Conservation (phyloP, 495 filamentous ascomycete species). For the Opeltia flavorubescens region DNA sequence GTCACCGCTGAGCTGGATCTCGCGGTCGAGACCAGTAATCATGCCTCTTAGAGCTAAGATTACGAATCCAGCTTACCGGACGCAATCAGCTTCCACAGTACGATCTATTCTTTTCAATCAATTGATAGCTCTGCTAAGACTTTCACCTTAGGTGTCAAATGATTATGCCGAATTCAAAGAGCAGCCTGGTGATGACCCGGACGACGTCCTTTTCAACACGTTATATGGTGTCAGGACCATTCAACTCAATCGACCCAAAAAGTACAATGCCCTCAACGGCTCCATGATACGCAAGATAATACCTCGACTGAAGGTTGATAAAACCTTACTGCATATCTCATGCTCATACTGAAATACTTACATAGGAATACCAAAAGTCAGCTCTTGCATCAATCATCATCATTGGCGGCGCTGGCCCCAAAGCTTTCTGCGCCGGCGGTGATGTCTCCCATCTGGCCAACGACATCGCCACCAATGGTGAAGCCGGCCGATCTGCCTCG, state of each 20-base stretch:
- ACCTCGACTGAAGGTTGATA: constrained; percentile 53
- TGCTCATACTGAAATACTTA: neutral
- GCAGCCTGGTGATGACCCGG: constrained; percentile 53
- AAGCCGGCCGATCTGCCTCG: constrained; percentile 45
- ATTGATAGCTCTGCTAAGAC: neutral
- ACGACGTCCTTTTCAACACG: constrained; percentile 84
- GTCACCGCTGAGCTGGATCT: constrained; percentile 40
- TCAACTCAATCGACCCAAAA: constrained; percentile 83
- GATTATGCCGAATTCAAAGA: constrained; percentile 33
- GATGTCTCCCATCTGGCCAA: constrained; percentile 68
- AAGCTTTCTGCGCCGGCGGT: constrained; percentile 85
- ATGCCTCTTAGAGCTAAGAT: constrained; percentile 91
- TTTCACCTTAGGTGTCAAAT: constrained; percentile 35
- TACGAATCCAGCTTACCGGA: constrained; percentile 42
- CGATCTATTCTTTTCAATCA: constrained; percentile 2
- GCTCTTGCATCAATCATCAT: constrained; percentile 84
- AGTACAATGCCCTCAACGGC: constrained; percentile 78
- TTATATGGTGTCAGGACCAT: constrained; percentile 81
- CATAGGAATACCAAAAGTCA: constrained; percentile 76
- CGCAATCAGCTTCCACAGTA: constrained; percentile 31
- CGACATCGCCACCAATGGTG: constrained; percentile 50
- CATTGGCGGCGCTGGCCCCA: constrained; percentile 72
- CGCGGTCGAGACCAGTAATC: constrained; percentile 30
- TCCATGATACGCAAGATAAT: constrained; percentile 92
- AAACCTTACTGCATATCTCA: constrained; percentile 9